A percentile compares a stretch with the other conserved stretches of the same genome.
These are phyloP conservation scores for Neurospora sp. DNA, from an alignment of 495 filamentous ascomycete species.

Conservation along the genomic window DNA sequence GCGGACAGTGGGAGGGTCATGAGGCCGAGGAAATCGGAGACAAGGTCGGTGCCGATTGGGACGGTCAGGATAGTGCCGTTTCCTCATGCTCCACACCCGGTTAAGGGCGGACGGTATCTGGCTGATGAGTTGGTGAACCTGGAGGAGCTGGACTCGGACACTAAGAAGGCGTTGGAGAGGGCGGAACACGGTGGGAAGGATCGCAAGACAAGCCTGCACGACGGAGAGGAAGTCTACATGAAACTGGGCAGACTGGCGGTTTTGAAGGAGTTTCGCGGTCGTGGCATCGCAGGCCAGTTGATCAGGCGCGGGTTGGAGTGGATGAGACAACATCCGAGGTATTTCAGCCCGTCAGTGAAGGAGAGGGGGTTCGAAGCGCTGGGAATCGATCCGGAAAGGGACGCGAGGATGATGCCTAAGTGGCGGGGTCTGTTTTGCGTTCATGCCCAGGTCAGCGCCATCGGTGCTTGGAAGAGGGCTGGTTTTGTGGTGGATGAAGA, in stretches of 20 bases:
- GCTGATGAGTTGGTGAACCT: conserved; percentile 19
- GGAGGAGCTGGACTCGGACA: neutral
- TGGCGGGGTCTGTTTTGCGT: conserved; percentile 65
- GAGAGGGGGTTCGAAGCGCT: conserved; percentile 34
- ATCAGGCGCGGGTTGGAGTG: conserved; percentile 53
- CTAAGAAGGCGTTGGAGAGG: neutral
- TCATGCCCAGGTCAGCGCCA: conserved; percentile 60
- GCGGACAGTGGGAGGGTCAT: neutral
- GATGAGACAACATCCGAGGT: conserved; percentile 43
- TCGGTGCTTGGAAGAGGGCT: conserved; percentile 47
- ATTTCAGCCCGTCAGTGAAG: conserved; percentile 37
- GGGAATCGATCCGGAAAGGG: conserved; percentile 12
- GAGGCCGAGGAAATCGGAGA: conserved; percentile 6
- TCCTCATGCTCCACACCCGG: conserved; percentile 52
- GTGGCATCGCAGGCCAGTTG: conserved; percentile 51
- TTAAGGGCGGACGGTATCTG: conserved; percentile 31
- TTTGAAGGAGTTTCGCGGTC: conserved; percentile 47
- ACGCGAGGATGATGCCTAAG: conserved; percentile 23
- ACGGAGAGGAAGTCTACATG: conserved; percentile 59
- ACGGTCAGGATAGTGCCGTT: conserved; percentile 73
- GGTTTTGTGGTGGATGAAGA: conserved; percentile 62
- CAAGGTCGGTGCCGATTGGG: conserved; percentile 46
- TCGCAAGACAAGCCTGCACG: conserved; percentile 35
- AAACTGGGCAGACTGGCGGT: conserved; percentile 73
- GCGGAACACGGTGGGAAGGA: conserved; percentile 12